Evolutionary conservation across 1,284 basidiomycete genomes (phyloP).

Genomic region (Bjerkandera adusta): DNA sequence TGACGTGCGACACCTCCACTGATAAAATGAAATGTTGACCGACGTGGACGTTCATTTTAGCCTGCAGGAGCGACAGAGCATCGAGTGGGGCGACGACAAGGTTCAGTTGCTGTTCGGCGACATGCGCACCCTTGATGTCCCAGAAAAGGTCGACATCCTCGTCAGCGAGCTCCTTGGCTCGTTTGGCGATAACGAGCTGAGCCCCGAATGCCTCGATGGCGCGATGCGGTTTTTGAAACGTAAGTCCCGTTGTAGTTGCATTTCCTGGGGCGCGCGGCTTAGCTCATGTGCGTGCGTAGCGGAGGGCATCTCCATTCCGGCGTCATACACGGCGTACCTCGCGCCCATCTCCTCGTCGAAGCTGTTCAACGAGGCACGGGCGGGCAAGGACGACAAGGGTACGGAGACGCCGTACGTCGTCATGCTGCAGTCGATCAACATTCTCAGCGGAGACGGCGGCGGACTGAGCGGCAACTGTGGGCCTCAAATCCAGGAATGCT

Average conservation of each 20-base stretch:
- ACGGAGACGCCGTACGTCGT: slow-evolving; percentile 97
- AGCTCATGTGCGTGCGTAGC: slow-evolving; percentile 45
- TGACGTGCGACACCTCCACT: too few species aligned
- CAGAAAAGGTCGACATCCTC: slow-evolving; percentile 89
- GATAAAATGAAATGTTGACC: too few species aligned
- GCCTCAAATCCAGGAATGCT: slow-evolving; percentile 89
- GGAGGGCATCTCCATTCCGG: slow-evolving; percentile 93
- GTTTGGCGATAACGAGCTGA: slow-evolving; percentile 98
- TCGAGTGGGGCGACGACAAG: slow-evolving; percentile 80
- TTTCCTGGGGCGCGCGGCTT: slow-evolving; percentile 2
- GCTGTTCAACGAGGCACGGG: slow-evolving; percentile 79
- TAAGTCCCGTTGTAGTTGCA: slow-evolving; percentile 36
- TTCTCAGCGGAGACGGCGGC: slow-evolving; percentile 73
- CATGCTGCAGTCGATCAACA: slow-evolving; percentile 92
- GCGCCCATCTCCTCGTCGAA: slow-evolving; percentile 94
- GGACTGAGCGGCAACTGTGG: slow-evolving; percentile 69
- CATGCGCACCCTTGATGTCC: slow-evolving; percentile 83
- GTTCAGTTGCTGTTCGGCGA: slow-evolving; percentile 90
- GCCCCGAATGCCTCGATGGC: slow-evolving; percentile 97
- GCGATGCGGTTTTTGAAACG: slow-evolving; percentile 88
- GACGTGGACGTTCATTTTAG: slow-evolving; percentile 38
- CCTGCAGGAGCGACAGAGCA: slow-evolving; percentile 75
- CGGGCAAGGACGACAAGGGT: slow-evolving; percentile 60
- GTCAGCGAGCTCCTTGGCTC: slow-evolving; percentile 96
- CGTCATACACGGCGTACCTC: slow-evolving; percentile 92